Percentiles rank a stretch among this genome's conserved stretches.
Evolutionary conservation across 495 filamentous ascomycete species (phyloP).

Genomic region (Neurospora africana): DNA sequence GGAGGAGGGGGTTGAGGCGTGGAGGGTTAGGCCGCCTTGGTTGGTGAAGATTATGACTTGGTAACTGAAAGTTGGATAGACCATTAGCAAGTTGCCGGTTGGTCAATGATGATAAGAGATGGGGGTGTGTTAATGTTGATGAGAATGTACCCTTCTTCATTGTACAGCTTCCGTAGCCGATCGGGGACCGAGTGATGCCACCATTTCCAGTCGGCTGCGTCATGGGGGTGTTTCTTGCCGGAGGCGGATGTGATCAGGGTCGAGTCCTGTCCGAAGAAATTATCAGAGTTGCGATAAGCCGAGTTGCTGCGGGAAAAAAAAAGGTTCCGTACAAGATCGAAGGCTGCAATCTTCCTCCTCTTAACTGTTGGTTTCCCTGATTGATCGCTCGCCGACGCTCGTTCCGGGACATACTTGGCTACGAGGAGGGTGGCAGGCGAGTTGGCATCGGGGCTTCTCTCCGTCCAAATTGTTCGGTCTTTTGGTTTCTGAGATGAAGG

Average conservation of each 20-base stretch:
- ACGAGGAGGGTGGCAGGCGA: conserved; percentile 52
- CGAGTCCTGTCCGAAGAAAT: conserved; percentile 50
- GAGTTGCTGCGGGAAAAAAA: neutral
- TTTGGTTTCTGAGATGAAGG: conserved; percentile 78
- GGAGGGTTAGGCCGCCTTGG: conserved; percentile 68
- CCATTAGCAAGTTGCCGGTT: neutral
- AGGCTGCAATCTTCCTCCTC: conserved; percentile 65
- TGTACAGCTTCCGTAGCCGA: conserved; percentile 51
- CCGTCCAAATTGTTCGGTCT: conserved; percentile 63
- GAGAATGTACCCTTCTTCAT: conserved; percentile 50
- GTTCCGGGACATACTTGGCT: conserved; percentile 52
- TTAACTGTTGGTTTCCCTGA: conserved; percentile 16
- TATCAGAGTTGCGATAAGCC: neutral
- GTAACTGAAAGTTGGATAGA: conserved; percentile 27
- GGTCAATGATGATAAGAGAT: neutral
- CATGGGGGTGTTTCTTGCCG: conserved; percentile 64
- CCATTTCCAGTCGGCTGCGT: conserved; percentile 85
- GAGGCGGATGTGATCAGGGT: conserved; percentile 74
- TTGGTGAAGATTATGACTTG: conserved; percentile 75
- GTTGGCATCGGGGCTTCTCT: conserved; percentile 38
- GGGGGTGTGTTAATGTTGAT: conserved; percentile 4
- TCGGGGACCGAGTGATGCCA: conserved; percentile 67
- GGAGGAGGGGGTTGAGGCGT: conserved; percentile 50
- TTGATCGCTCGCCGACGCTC: conserved; percentile 10
- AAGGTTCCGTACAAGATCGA: conserved; percentile 63